Conservation (phyloP, 345 rosid species). For the Dimocarpus longan region DNA sequence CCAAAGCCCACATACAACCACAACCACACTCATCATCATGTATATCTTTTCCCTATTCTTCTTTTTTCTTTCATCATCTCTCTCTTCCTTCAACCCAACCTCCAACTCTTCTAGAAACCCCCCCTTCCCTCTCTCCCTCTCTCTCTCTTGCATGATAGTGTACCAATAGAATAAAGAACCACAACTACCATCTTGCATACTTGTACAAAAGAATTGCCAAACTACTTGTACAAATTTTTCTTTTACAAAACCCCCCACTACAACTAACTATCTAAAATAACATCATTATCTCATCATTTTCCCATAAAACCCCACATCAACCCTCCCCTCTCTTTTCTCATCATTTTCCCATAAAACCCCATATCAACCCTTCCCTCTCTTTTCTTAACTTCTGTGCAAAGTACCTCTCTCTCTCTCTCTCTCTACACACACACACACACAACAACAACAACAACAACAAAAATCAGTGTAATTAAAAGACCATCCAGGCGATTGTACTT, state of each 20-base stretch:
- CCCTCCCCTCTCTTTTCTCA: not conserved
- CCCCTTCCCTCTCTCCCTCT: slow-evolving; percentile 17
- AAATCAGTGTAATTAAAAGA: not conserved
- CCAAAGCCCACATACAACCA: slow-evolving; percentile 60
- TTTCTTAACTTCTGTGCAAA: not conserved
- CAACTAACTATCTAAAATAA: slow-evolving; percentile 33
- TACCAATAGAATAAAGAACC: slow-evolving; percentile 52
- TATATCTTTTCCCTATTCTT: slow-evolving; percentile 10
- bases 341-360: not conserved
- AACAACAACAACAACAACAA: not conserved
- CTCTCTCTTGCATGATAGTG: slow-evolving; percentile 40
- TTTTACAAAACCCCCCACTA: slow-evolving; percentile 39
- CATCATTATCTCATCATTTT: not conserved
- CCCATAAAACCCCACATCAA: not conserved
- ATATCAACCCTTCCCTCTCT: not conserved
- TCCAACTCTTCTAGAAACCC: slow-evolving; percentile 59
- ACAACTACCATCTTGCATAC: slow-evolving; percentile 47
- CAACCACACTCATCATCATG: slow-evolving; percentile 40
- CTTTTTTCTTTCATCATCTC: slow-evolving; percentile 31
- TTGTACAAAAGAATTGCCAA: slow-evolving; percentile 33
- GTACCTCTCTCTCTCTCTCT: not conserved
- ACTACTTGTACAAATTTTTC: slow-evolving; percentile 31
- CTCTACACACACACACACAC: not conserved
- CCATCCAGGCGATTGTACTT: not conserved
- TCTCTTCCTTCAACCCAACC: slow-evolving; percentile 42